A percentile compares a stretch with the other conserved stretches of the same genome.
Evolutionary conservation across 2,329 filamentous ascomycete genomes (phyloP).

Genomic region (Verticillium longisporum): DNA sequence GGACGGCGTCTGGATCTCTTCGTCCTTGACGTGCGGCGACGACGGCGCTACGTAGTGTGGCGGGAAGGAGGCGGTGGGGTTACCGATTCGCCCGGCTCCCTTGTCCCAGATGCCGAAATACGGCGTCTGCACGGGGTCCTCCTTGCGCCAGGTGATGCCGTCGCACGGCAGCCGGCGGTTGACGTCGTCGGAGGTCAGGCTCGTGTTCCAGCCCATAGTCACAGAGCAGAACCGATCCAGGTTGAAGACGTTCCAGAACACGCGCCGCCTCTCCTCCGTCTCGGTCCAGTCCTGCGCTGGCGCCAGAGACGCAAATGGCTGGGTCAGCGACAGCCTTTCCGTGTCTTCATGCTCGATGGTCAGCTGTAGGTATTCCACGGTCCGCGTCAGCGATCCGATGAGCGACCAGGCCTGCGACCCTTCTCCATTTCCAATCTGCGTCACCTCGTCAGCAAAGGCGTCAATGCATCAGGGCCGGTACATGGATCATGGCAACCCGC

Average conservation of each 20-base stretch:
- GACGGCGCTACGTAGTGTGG: conserved; percentile 2
- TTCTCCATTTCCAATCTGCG: conserved; percentile 21
- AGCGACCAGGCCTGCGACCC: conserved; percentile 19
- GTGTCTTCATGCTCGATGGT: conserved; percentile 20
- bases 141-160: conserved; percentile 27
- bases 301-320: conserved; percentile 19
- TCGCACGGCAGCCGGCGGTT: conserved; percentile 23
- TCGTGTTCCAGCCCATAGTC: conserved; percentile 22
- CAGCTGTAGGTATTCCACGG: conserved; percentile 22
- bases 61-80: conserved; percentile 22
- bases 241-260: conserved; percentile 25
- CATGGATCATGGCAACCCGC: too few species aligned
- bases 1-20: conserved; percentile 1
- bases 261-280: conserved; percentile 20
- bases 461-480: too few species aligned
- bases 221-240: conserved; percentile 16
- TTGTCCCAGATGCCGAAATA: conserved; percentile 34
- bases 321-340: conserved; percentile 16
- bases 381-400: conserved; percentile 21
- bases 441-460: conserved; percentile 12
- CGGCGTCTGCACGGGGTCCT: conserved; percentile 25
- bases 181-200: conserved; percentile 22
- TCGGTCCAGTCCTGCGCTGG: conserved; percentile 19
- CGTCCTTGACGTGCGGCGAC: conserved; percentile 2
- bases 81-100: conserved; percentile 23